These are phyloP conservation scores for Quercus phellos DNA, from an alignment of 331 rosid species.

Conservation along the genomic window DNA sequence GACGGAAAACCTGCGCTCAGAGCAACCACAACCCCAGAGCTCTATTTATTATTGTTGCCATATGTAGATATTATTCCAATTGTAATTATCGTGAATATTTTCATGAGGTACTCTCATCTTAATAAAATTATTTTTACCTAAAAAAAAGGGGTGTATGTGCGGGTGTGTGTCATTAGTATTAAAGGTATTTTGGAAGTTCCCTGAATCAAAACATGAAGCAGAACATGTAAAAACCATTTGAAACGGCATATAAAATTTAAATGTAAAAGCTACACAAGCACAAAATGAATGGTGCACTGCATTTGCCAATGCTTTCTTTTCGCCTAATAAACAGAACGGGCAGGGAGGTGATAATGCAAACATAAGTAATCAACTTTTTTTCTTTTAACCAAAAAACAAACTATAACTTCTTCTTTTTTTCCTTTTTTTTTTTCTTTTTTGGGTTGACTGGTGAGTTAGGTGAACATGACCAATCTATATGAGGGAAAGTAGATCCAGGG, in stretches of 20 bases:
- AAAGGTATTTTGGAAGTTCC: neutral
- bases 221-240: neutral
- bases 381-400: too few species aligned
- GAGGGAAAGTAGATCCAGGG: neutral
- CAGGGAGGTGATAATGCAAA: neutral
- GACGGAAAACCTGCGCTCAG: neutral
- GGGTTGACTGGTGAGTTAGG: neutral
- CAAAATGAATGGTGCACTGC: neutral
- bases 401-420: too few species aligned
- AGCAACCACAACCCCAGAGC: neutral
- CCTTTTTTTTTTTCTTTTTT: neutral
- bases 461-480: neutral
- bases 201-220: neutral
- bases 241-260: neutral
- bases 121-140: neutral
- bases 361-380: neutral
- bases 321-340: neutral
- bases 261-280: neutral
- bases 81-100: neutral
- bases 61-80: too few species aligned
- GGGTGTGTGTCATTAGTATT: neutral
- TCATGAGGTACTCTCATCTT: neutral
- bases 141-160: too few species aligned
- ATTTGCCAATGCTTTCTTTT: neutral
- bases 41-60: neutral